Base-by-base conservation (phyloP, 306 rosid species). In the Malus domestica region DNA sequence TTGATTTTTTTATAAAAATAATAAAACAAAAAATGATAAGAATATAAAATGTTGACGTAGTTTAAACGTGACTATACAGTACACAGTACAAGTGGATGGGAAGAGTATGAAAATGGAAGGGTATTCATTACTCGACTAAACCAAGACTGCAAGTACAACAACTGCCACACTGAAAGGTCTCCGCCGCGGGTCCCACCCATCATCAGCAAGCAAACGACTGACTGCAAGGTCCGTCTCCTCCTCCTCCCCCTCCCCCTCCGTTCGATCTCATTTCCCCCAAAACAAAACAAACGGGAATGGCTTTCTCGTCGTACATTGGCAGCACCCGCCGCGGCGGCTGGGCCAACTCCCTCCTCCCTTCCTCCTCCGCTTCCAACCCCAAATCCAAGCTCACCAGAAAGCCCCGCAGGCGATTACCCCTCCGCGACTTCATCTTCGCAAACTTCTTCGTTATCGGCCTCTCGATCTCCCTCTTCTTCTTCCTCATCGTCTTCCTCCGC, bases 391-490 rank as follows among this genome's bases (percentile, higher is more conserved):
- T 73, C 29, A 69, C 86, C 81, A 79, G 97, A 35, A 95, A 88
- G 80, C 58, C 80, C 27, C 93, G 91, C 30, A 78, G 84, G 42
- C 83, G 99, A 72, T n/a, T 86, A 0, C 78, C 82, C 42, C 61
- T 92, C 12, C 87, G 80, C 73, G 97, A 95, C 81, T 95, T 92
- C 83, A 38, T 92, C 80, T 86, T 83, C 71, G 74, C 86, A 0
- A 92, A 95, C 83, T 89, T 95, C 92, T 95, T 95, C 89, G 67
- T 89, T 38, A 81, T 95, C 84, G 97, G 97, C 13, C 84, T 95
- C 35, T 30, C 85, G 29, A 25, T 88, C 70, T 88, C 93, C 8
- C 70, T 95, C 78, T 75, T 84, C 59, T 67, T 92, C 35, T 95
- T 95, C 86, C 44, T 95, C 19, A n/a, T 89, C 23, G 84, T 95